Evolutionary conservation across 1,284 basidiomycete species (phyloP).

Genomic region (Microbotryomycetes sp.): DNA sequence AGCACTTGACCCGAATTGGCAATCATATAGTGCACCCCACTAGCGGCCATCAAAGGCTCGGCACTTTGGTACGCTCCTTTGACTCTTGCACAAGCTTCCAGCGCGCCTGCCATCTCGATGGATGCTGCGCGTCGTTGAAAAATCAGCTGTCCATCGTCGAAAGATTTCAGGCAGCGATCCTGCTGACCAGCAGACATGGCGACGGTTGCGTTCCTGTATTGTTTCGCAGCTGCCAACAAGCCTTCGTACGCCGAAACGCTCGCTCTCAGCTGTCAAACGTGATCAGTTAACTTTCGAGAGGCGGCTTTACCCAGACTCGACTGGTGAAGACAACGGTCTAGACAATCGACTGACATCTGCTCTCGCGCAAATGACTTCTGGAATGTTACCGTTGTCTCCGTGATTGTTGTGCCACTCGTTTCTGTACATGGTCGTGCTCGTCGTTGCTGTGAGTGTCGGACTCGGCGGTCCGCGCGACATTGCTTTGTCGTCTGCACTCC

Average conservation of each 20-base stretch:
- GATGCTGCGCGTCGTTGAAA: conserved; percentile 12
- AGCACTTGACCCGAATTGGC: conserved; percentile 32
- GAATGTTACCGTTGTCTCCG: conserved; percentile 9
- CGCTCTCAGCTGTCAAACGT: conserved; percentile 16
- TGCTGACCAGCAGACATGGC: conserved; percentile 17
- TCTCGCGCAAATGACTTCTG: conserved; percentile 16
- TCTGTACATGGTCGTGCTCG: not conserved
- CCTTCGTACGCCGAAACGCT: conserved; percentile 28
- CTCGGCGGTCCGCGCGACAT: not conserved
- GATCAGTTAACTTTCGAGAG: not conserved
- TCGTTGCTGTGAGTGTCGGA: conserved; percentile 16
- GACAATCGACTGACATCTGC: conserved; percentile 16
- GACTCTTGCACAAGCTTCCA: conserved; percentile 33
- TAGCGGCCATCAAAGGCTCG: conserved; percentile 31
- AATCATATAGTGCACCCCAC: conserved; percentile 34
- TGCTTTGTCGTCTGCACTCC: too few relatives aligned
- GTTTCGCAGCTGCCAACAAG: conserved; percentile 28
- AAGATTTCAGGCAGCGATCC: not conserved
- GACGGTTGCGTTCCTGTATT: conserved; percentile 31
- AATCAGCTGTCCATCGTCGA: not conserved
- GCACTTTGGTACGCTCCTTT: conserved; percentile 33
- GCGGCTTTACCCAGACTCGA: not conserved
- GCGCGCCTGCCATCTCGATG: conserved; percentile 22
- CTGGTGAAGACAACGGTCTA: not conserved
- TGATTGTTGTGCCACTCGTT: conserved; percentile 3